Evolutionary conservation across 768 basidiomycete genomes (phyloP), one percentile per base, ranked within the genome.

Genomic region (Boletus tomentosulus): DNA sequence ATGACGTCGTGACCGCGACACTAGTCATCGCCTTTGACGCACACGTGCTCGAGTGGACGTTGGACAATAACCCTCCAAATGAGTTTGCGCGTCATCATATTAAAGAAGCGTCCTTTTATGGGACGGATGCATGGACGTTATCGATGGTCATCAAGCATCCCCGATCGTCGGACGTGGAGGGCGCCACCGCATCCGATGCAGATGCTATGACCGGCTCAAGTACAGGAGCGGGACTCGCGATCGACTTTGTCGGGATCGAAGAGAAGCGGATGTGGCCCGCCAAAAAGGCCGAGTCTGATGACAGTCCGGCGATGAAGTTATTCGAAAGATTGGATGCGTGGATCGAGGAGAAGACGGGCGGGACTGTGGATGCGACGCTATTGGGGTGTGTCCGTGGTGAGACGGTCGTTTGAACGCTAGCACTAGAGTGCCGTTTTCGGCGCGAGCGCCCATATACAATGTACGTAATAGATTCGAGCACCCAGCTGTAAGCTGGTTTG

Each of bases 31-130:
- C 93, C 0, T 97, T 98, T 64, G 89, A 95, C 46, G 95, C 92
- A 0, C 87, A 95, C 55, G 90, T 98, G 13, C 68, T 95, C 8
- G 71, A 80, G 50, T 98, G 95, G 95, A 84, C 82, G 15, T 75
- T 94, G 35, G 88, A 92, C 58, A 75, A 85, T 57, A 80, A 83
- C 51, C 93, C 96, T 1, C 90, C 92, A 0, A 70, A 82, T 49
- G 87, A 89, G 53, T 74, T 78, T 59, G 80, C 80, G 7, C 80
- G 93, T 8, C 96, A 98, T 64, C 90, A 93, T 61, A 81, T 98
- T 72, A 97, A 93, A 66, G 92, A 95, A 67, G 92, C 83, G 0
- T 92, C 93, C 3, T 92, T 89, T 68, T 92, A 91, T 60, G 87
- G 86, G 1, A 78, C 78, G 10, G 82, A 90, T 53, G 75, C 77